Percentiles rank a stretch among this genome's conserved stretches.
phyloP scores from a whole-genome alignment of 768 basidiomycete genomes.

The Auricularia auricula-judae region DNA sequence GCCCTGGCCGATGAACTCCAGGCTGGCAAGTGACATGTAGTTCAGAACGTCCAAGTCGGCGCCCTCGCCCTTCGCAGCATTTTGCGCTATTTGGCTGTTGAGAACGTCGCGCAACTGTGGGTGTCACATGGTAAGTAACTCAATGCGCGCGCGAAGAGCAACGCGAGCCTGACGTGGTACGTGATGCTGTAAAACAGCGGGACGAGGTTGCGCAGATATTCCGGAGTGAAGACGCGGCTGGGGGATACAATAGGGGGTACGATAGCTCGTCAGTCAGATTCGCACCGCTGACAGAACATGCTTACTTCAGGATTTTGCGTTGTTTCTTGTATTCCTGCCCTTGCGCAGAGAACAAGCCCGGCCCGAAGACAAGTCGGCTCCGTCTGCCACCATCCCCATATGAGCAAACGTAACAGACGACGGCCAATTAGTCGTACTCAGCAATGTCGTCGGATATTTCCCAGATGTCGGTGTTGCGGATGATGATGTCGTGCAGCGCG shows the following conservation, averaged over 20 bases:
- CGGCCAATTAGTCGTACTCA: not conserved
- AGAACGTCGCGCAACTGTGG: not conserved
- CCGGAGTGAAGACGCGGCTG: not conserved
- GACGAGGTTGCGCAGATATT: not conserved
- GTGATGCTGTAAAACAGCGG: not conserved
- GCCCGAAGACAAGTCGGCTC: not conserved
- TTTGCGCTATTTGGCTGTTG: not conserved
- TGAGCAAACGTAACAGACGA: not conserved
- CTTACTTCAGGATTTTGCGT: not conserved
- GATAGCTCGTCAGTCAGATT: too few relatives aligned
- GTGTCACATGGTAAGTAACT: not conserved
- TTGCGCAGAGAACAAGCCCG: not conserved
- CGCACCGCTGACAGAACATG: not conserved
- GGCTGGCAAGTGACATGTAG: constrained; percentile 29
- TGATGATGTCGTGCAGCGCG: not conserved
- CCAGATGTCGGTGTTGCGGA: not conserved
- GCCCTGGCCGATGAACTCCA: constrained; percentile 39
- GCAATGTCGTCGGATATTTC: not conserved
- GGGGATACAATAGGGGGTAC: not conserved
- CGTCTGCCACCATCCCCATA: not conserved
- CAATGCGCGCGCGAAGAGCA: not conserved
- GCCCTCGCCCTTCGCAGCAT: not conserved
- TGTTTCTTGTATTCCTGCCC: not conserved
- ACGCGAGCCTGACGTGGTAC: not conserved
- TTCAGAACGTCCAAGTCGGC: constrained; percentile 24